Evolutionary conservation across 306 rosid species (phyloP).

Genomic region (Quercus alba): DNA sequence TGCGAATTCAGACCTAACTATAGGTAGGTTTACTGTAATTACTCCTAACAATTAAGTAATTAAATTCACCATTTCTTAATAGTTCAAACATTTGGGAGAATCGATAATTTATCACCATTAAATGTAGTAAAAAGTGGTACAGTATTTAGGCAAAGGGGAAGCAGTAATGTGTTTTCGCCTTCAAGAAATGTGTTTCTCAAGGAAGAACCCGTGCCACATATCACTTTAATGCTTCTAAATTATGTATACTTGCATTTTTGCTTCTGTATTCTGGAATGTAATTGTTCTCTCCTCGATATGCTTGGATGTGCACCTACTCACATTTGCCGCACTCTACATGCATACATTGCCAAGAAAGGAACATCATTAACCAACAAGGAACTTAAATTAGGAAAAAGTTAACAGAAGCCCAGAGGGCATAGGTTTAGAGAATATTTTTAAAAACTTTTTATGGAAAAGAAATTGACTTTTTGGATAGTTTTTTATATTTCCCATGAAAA

Average conservation of each 20-base stretch:
- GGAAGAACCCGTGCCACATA: neutral
- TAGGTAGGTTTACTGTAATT: too few species aligned
- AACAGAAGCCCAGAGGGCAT: too few species aligned
- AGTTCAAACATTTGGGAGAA: too few species aligned
- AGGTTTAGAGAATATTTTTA: too few species aligned
- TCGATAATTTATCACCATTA: too few species aligned
- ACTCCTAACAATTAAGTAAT: too few species aligned
- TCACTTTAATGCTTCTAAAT: neutral
- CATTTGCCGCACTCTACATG: neutral
- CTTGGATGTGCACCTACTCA: neutral
- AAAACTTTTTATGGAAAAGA: too few species aligned
- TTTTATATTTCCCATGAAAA: too few species aligned
- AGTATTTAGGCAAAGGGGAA: neutral
- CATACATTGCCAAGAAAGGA: neutral
- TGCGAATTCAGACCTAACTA: too few species aligned
- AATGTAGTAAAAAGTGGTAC: neutral
- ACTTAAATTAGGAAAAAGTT: slow-evolving; percentile 9
- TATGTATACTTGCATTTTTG: neutral
- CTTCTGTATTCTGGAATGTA: neutral
- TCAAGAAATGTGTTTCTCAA: too few species aligned
- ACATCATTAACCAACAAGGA: slow-evolving; percentile 10
- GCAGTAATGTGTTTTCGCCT: neutral
- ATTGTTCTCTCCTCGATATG: neutral
- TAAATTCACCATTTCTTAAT: too few species aligned
- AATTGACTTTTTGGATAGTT: too few species aligned